Conservation (phyloP, 129 eudicot genomes). For the Flaveria bidentis region DNA sequence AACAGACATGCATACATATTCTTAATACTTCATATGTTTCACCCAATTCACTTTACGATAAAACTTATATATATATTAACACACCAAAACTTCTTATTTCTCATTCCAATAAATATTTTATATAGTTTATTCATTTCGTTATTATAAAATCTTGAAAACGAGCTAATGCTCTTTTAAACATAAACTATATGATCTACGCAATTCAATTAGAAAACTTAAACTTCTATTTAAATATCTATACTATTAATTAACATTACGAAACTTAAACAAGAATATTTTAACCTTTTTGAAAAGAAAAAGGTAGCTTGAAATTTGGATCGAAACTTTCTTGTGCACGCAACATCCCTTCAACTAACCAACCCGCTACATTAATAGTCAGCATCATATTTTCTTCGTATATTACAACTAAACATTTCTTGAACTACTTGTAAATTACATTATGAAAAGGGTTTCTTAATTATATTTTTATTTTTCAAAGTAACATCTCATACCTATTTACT, state of each 20-base stretch:
- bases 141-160: neutral
- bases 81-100: no score
- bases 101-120: neutral
- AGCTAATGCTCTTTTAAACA: neutral
- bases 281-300: neutral
- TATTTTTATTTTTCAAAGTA: no score
- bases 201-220: neutral
- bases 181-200: neutral
- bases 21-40: no score
- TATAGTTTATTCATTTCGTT: neutral
- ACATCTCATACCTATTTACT: no score
- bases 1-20: no score
- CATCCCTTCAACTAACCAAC: neutral
- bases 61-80: no score
- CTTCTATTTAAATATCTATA: neutral
- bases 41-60: no score
- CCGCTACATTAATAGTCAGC: neutral
- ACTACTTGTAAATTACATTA: neutral
- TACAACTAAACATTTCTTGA: neutral
- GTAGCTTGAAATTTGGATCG: neutral
- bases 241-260: neutral
- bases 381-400: neutral
- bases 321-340: neutral
- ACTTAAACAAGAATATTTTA: neutral
- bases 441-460: no score